Evolutionary conservation across 805 yeast species (phyloP), one percentile per base, ranked within the genome.

Genomic region (Pichia nanzhaoensis): DNA sequence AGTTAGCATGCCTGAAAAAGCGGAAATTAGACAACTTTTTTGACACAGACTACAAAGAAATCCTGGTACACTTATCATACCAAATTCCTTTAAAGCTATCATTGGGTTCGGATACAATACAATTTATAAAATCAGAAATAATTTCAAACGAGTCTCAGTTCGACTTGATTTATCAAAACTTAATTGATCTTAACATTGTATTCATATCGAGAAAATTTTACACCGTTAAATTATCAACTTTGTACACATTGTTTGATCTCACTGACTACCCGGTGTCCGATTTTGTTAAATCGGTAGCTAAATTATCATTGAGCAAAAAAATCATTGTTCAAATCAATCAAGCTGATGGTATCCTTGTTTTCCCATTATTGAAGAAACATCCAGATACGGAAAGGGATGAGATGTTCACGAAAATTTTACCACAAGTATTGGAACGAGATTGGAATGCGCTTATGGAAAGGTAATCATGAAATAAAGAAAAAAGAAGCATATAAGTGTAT

Each of bases 261-360:
- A 30, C 46, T 3, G 30, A 31, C 9, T 30, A 27, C 16, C 3
- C 24, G 19, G 5, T 35, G 10, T 3, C 7, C 33, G 48, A 54
- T 19, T 34, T 39, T 14, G 14, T 44, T 12, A 39, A 39, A 4
- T 14, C 24, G 2, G 24, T 44, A 14, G 16, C 13, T 2, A 44
- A 31, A 17, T 21, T 44, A 12, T 30, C 41, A 5, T 4, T n/a
- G 10, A 21, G 51, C 17, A 54, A 51, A 27, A 54, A 58, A 21
- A 27, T 62, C 1, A 28, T 39, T n/a, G 65, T 58, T 5, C 40
- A 43, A 19, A 49, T 63, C 2, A 61, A 63, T 44, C 55, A 60
- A 34, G 53, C 51, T 16, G 48, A 37, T 7, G 48, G 44, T 8
- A 37, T 41, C 2, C 17, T 46, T 4, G 17, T 32, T 12, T 41